These are phyloP conservation scores for Nymphaea colorata DNA, from an alignment of 164 flowering plant species.

Conservation along the genomic window DNA sequence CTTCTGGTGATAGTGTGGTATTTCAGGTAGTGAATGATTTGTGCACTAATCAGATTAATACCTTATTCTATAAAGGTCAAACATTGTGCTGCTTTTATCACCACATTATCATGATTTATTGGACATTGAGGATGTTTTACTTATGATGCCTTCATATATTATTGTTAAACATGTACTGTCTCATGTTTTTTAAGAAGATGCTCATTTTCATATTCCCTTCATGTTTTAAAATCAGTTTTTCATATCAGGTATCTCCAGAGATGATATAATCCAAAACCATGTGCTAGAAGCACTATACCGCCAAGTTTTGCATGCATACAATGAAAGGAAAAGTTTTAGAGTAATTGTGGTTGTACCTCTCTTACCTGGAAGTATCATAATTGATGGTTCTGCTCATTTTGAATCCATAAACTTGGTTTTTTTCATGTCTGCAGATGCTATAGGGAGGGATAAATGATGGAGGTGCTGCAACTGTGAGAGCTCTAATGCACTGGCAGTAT, in stretches of 20 bases:
- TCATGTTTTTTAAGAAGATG: too few species aligned
- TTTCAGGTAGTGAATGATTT: too few species aligned
- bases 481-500: conserved; percentile 99
- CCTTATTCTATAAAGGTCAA: too few species aligned
- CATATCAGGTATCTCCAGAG: conserved; percentile 93
- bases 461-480: conserved; percentile 98
- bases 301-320: conserved; percentile 73
- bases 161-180: too few species aligned
- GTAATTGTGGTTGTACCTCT: conserved; percentile 90
- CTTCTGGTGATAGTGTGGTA: too few species aligned
- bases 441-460: conserved; percentile 95
- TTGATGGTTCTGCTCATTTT: background rate
- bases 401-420: background rate
- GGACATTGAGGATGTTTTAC: too few species aligned
- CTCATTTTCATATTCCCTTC: too few species aligned
- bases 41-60: too few species aligned
- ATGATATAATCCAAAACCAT: conserved; percentile 86
- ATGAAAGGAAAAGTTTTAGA: conserved; percentile 75
- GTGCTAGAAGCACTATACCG: conserved; percentile 72
- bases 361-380: conserved; percentile 71
- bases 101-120: too few species aligned
- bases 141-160: too few species aligned
- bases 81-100: too few species aligned
- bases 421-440: background rate
- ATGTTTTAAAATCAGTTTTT: conserved; percentile 89